Base-by-base conservation (phyloP, 352 stramenopile species). In the Globisporangium viniferum region DNA sequence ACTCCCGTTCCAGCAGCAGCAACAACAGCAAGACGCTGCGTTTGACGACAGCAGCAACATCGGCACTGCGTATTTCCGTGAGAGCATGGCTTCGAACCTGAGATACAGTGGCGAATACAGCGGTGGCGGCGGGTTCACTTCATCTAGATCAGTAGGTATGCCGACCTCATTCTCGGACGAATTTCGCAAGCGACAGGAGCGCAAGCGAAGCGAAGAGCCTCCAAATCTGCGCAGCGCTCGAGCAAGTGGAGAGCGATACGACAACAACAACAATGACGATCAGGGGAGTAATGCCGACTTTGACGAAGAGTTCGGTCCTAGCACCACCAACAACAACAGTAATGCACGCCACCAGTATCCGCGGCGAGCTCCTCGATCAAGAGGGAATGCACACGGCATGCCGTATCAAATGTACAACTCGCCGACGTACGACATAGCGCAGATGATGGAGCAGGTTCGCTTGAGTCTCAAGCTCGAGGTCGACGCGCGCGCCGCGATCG, bases 361-460 rank as follows among this genome's bases (percentile, higher is more conserved):
- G 6, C 48, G 56, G 15, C 41, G 41, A 48, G 20, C 33, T 18
- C 27, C 69, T 44, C 59, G 41, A 51, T 33, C 65, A 2, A 49
- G 41, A 5, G 15, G 36, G 3, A 29, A 18, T 41, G 10, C 22
- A 5, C 59, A 41, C 15, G 27, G 71, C 55, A 33, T 69, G 54
- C 24, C 68, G 53, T 73, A 74, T 58, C 79, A 89, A 20, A 82
- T 88, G 78, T 92, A 86, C 59, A 71, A 66, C 24, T 91, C 81
- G n/a, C 84, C 80, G 56, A 86, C 80, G 31, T 93, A 93, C 72
- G 81, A 95, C 68, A 72, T 93, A 39, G 80, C 85, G 22, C 82
- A 91, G 57, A 91, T 95, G 85, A 95, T 93, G 82, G 87, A 95
- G 69, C 85, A 92, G 67, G 77, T 95, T 20, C 83, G 85, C 5